Evolutionary conservation across 208 protist species (phyloP), one percentile per base, ranked within the genome.

Genomic region (Leishmania braziliensis): DNA sequence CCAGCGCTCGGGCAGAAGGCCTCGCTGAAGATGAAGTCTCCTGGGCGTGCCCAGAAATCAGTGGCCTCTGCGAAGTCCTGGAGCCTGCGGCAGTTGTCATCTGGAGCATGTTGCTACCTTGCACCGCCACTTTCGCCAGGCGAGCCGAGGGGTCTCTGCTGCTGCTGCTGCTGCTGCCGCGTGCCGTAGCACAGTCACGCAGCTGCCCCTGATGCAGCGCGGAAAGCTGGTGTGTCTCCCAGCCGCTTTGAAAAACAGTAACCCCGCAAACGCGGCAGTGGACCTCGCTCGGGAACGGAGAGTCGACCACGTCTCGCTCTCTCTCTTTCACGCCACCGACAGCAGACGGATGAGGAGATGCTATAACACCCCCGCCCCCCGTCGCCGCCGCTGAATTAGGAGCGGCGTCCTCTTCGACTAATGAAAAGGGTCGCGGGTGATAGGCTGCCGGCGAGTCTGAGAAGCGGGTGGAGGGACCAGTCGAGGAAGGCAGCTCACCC

Each of bases 191-290:
- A n/a, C 63, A 58, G 43, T 81, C 81, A 0, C 53, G 73, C 36
- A 88, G 75, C 18, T 60, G 81, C 9, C 75, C 75, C 69, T 81
- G 85, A 72, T 88, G 85, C 48, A 50, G 29, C 6, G 76, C 75
- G 39, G 77, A 60, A 62, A 14, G 36, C 74, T 84, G 82, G 48
- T 88, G 84, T 51, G 58, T 73, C 73, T 36, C 29, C 84, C 81
- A 84, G 18, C n/a, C 56, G 5, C 33, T 65, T 18, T 68, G 81
- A 39, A 36, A 53, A 58, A 84, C 69, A 2, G 53, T 6, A 3
- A 65, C 6, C 0, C 3, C 69, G 50, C 81, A 84, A 29, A 72
- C 18, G 16, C 60, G 56, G 75, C 81, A 80, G 43, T 12, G 72
- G 8, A 76, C 18, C 26, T n/a, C 3, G 29, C 72, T 43, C 14